Evolutionary conservation across 306 rosid species (phyloP), one percentile per base, ranked within the genome.

Genomic region (Cotoneaster glaucophyllus): DNA sequence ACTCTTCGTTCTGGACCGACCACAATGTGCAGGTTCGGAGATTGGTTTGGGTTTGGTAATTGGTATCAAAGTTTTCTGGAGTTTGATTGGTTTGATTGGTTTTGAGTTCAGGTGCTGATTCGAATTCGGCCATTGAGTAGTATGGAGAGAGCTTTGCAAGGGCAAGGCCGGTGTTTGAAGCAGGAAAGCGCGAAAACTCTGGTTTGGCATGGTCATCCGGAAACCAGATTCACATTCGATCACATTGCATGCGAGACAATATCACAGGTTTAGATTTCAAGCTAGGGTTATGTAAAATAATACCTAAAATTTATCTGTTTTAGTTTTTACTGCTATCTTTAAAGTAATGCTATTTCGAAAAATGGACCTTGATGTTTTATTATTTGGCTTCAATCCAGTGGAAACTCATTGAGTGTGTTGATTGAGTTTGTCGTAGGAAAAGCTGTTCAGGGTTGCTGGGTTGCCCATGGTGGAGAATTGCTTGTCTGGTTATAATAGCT

Each of bases 391-490:
- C 41, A 45, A 25, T 43, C 48, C 8, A 62, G 29, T 34, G 64
- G 32, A 62, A 67, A 77, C 64, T 77, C 75, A 77, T 52, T 19
- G 13, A 14, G 15, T 71, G 39, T 50, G 28, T 34, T 69, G 14
- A 19, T 34, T 80, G 77, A 74, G 37, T 77, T 57, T 84, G 75
- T 58, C 87, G 79, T 78, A 94, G 98, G 95, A 88, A 83, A 90
- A 80, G 79, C 81, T 92, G 75, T 94, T 94, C 82, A 84, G 80
- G 80, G 97, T 88, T 82, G 92, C 95, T 32, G 98, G 97, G 78
- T 86, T 88, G 81, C 96, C 97, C 50, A 90, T 94, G 96, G 97
- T 94, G 73, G 96, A 94, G 90, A 94, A 94, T 84, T 94, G 98
- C 74, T 79, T 92, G 93, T 91, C 95, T 62, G 98, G 98, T 78